Percentiles rank a stretch among this genome's conserved stretches.
These are phyloP conservation scores for Arthroderma uncinatum DNA, from an alignment of 2,329 filamentous ascomycete genomes.

Conservation along the genomic window DNA sequence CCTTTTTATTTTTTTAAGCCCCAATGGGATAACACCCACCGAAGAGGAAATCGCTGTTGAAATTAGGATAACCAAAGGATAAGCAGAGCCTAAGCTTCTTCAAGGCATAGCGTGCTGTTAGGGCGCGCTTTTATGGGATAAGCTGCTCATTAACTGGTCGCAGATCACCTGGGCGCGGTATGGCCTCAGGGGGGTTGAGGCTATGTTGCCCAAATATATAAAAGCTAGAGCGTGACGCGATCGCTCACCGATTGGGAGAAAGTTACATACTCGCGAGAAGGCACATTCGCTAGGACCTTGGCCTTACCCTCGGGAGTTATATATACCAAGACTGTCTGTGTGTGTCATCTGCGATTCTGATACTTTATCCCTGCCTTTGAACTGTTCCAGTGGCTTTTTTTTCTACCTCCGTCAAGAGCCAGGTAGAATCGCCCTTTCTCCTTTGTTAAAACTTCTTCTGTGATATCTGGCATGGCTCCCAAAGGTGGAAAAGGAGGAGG, in stretches of 20 bases:
- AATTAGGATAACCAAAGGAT: background rate
- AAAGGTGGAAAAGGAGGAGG: constrained; percentile 10
- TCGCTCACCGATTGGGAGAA: background rate
- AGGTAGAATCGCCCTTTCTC: too few relatives aligned
- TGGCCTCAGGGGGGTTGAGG: background rate
- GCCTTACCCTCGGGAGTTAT: too few relatives aligned
- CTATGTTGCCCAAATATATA: background rate
- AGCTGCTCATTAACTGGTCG: background rate
- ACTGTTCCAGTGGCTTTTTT: too few relatives aligned
- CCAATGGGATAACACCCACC: background rate
- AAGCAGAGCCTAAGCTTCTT: background rate
- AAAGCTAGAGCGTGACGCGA: background rate
- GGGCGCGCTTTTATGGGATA: background rate
- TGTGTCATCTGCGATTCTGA: background rate
- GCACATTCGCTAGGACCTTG: too few relatives aligned
- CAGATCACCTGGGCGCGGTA: background rate
- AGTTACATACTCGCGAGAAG: too few relatives aligned
- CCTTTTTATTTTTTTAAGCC: constrained; percentile 2
- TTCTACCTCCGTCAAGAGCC: background rate
- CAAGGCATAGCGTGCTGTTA: background rate
- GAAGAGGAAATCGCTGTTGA: background rate
- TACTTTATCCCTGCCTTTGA: background rate
- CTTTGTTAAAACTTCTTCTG: too few relatives aligned
- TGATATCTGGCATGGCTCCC: constrained; percentile 6
- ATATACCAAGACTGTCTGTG: too few relatives aligned